Evolutionary conservation across 2,329 filamentous ascomycete genomes (phyloP).

Genomic region (Talaromyces sp.): DNA sequence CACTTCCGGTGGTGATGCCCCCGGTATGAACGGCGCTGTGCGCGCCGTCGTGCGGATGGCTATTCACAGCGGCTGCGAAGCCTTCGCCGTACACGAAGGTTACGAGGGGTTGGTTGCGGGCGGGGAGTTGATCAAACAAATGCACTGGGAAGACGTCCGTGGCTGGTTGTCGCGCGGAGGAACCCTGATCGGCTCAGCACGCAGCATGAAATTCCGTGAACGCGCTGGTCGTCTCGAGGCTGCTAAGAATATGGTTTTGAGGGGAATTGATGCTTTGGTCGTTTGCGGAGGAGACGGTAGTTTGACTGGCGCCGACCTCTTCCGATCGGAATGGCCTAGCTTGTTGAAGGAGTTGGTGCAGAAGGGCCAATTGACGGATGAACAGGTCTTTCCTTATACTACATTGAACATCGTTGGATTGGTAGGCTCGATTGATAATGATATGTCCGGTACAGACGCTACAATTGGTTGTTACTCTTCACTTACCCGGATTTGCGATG

Average conservation of each 20-base stretch:
- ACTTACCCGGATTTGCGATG: constrained; percentile 86
- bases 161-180: constrained; percentile 93
- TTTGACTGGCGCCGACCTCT: constrained; percentile 90
- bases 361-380: constrained; percentile 66
- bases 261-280: constrained; percentile 92
- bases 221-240: constrained; percentile 77
- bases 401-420: constrained; percentile 95
- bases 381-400: constrained; percentile 72
- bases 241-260: constrained; percentile 89
- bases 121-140: constrained; percentile 80
- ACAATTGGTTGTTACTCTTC: constrained; percentile 97
- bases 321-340: constrained; percentile 87
- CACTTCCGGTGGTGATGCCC: constrained; percentile 92
- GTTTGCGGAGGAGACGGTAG: constrained; percentile 97
- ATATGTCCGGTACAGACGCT: constrained; percentile 93
- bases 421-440: constrained; percentile 97
- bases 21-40: constrained; percentile 91
- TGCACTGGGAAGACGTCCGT: constrained; percentile 90
- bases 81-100: constrained; percentile 83
- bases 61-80: constrained; percentile 77
- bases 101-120: constrained; percentile 94
- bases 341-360: constrained; percentile 80
- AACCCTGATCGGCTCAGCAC: constrained; percentile 91
- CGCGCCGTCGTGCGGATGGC: constrained; percentile 88
- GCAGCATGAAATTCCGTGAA: constrained; percentile 90